Evolutionary conservation across 2,329 filamentous ascomycete species (phyloP).

Genomic region (Sarocladiaceae sp.): DNA sequence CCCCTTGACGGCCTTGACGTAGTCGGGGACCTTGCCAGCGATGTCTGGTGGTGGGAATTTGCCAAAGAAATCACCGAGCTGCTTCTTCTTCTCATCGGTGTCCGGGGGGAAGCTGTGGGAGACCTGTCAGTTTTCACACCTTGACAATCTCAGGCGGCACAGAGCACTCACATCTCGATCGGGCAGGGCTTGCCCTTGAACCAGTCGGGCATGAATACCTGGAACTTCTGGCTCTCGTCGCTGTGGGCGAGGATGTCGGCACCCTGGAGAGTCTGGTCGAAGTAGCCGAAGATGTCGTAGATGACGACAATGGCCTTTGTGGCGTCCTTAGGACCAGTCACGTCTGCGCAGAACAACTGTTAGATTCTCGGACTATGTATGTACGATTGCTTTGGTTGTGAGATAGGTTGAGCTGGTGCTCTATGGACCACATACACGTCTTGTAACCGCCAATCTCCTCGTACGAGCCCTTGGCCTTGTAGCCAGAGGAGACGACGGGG

Average conservation of each 20-base stretch:
- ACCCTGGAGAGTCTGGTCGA: conserved; percentile 62
- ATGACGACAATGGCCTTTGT: conserved; percentile 56
- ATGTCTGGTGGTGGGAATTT: conserved; percentile 42
- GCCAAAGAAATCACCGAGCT: conserved; percentile 37
- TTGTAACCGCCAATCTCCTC: conserved; percentile 50
- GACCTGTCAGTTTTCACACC: not conserved
- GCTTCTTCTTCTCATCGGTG: conserved; percentile 55
- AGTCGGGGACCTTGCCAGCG: conserved; percentile 45
- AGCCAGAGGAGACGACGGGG: conserved; percentile 49
- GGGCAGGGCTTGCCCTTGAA: conserved; percentile 67
- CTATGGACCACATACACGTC: conserved; percentile 31
- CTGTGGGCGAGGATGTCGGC: conserved; percentile 57
- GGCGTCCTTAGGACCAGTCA: conserved; percentile 39
- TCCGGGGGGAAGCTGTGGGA: conserved; percentile 56
- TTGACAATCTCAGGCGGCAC: not conserved
- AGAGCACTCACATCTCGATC: conserved; percentile 38
- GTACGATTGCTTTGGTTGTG: too few species aligned
- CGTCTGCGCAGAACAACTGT: conserved; percentile 28
- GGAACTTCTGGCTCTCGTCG: conserved; percentile 60
- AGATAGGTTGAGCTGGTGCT: not conserved
- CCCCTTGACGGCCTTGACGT: conserved; percentile 45
- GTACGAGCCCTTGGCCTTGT: conserved; percentile 49
- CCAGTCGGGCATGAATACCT: conserved; percentile 87
- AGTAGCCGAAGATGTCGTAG: conserved; percentile 66
- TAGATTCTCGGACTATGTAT: too few species aligned